phyloP scores from a whole-genome alignment of 73 alveolate genomes.

The Stentor coeruleus region DNA sequence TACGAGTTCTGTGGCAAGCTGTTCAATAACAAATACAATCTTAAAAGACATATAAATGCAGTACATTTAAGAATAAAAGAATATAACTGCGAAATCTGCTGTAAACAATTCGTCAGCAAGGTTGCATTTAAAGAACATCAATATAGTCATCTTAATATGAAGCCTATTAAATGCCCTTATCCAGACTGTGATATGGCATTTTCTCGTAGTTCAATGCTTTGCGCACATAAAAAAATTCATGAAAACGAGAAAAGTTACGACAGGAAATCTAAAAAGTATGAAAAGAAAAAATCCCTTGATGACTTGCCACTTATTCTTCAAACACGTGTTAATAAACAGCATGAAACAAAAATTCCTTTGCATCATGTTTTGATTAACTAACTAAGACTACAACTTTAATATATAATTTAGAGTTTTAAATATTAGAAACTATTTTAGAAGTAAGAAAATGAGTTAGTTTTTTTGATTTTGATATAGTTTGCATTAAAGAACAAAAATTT shows the following conservation, averaged over 20 bases:
- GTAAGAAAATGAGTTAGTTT: no score
- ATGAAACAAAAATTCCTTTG: not conserved
- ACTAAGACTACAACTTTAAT: no score
- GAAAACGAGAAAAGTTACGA: not conserved
- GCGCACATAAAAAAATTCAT: conserved; percentile 1
- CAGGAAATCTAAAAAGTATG: not conserved
- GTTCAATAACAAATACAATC: not conserved
- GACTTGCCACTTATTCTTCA: not conserved
- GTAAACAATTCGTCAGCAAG: conserved; percentile 2
- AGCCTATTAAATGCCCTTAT: not conserved
- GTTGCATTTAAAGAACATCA: not conserved
- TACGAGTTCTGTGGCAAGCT: conserved; percentile 6
- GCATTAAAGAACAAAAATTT: no score
- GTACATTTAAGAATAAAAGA: conserved; percentile 8
- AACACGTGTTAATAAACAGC: not conserved
- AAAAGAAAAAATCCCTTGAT: not conserved
- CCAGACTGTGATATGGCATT: conserved; percentile 1
- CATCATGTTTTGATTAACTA: not conserved
- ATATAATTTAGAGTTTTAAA: no score
- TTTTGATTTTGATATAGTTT: no score
- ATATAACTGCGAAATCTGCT: not conserved
- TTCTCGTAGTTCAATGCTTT: not conserved
- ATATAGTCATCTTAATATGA: not conserved
- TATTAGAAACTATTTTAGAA: not conserved
- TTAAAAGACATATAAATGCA: not conserved